Evolutionary conservation across 2,329 filamentous ascomycete genomes (phyloP).

Genomic region (Huntiella savannae): DNA sequence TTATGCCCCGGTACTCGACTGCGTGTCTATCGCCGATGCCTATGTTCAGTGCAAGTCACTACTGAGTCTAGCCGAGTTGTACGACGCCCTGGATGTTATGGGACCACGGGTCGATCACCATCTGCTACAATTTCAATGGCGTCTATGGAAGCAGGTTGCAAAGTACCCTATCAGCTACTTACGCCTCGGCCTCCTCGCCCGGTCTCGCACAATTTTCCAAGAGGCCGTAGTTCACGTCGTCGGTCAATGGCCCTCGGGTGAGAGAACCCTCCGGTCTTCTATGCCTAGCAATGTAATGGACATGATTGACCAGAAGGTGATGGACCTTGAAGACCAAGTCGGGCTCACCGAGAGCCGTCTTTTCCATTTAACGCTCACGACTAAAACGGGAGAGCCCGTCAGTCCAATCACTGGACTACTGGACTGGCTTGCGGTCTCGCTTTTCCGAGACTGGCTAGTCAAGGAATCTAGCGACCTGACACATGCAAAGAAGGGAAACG

Average conservation of each 20-base stretch:
- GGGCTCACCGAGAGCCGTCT: conserved; percentile 62
- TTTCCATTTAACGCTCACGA: conserved; percentile 64
- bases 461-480: conserved; percentile 46
- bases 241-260: conserved; percentile 74
- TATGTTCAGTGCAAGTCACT: conserved; percentile 90
- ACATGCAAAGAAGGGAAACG: not conserved
- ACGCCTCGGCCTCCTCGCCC: conserved; percentile 69
- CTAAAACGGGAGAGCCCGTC: conserved; percentile 63
- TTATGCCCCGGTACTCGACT: conserved; percentile 62
- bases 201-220: conserved; percentile 65
- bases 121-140: conserved; percentile 72
- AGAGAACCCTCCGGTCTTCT: conserved; percentile 54
- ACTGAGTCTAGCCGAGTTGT: conserved; percentile 77
- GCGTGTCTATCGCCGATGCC: conserved; percentile 74
- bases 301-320: conserved; percentile 85
- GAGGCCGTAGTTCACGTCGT: conserved; percentile 88
- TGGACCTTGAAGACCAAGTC: conserved; percentile 72
- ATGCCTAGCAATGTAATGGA: conserved; percentile 64
- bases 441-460: conserved; percentile 85
- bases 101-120: conserved; percentile 87
- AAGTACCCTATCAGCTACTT: conserved; percentile 90
- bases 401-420: conserved; percentile 62
- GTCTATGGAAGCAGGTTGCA: conserved; percentile 88
- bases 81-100: conserved; percentile 74
- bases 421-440: conserved; percentile 71